Evolutionary conservation across 495 filamentous ascomycete species (phyloP).

Genomic region (Penicillium simplicissimum): DNA sequence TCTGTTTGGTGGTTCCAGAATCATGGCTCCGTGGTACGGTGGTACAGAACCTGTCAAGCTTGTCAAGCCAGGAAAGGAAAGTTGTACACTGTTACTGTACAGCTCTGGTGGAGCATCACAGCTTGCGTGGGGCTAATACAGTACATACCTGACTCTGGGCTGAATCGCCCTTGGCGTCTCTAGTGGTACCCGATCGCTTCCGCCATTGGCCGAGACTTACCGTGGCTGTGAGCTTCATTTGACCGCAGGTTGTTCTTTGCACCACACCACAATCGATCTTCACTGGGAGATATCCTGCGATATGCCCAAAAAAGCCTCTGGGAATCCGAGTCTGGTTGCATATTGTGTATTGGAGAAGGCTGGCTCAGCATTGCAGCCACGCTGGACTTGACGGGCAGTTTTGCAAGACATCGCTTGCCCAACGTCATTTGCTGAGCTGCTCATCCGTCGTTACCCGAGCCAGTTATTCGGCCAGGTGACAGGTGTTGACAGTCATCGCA

Average conservation of each 20-base stretch:
- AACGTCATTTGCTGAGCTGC: background rate
- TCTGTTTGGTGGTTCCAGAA: constrained; percentile 13
- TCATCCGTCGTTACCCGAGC: background rate
- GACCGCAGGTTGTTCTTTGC: background rate
- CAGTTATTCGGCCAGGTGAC: background rate
- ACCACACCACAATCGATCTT: background rate
- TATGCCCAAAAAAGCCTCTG: background rate
- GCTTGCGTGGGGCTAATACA: constrained; percentile 1
- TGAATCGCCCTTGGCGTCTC: background rate
- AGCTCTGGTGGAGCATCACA: constrained; percentile 9
- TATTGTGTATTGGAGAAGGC: no score
- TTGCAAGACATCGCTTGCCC: background rate
- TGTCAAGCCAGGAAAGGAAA: constrained; percentile 5
- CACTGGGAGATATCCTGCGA: background rate
- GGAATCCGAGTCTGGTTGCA: no score
- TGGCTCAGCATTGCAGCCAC: background rate
- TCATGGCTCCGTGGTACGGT: constrained; percentile 11
- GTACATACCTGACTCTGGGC: no score
- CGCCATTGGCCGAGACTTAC: constrained; percentile 14
- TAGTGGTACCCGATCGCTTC: constrained; percentile 13
- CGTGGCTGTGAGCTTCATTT: background rate
- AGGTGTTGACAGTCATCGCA: background rate
- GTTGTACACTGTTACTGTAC: constrained; percentile 8
- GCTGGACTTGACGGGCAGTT: background rate
- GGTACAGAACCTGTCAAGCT: background rate